Evolutionary conservation across 305 asterid genomes (phyloP), one percentile per base, ranked within the genome.

Genomic region (Fraxinus paxiana): DNA sequence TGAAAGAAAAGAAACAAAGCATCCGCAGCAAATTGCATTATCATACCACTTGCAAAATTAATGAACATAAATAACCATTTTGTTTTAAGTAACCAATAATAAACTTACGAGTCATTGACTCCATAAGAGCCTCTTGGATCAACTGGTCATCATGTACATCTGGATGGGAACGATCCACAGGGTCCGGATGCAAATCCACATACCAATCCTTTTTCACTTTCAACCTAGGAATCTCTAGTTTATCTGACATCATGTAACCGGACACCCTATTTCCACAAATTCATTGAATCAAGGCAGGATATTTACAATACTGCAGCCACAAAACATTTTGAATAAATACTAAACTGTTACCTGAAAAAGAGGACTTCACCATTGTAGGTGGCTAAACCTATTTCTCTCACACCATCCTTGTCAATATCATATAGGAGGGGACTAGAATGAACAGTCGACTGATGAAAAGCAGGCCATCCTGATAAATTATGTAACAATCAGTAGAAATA

Each of bases 321-420:
- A 56, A 54, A 73, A 38, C 59, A 76, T 26, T 77, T 73, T 82
- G 70, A 46, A 74, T 41, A 77, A 79, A 67, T 6, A 59, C 73
- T 33, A n/a, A n/a, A 75, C 37, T 73, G 78, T 83, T 85, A 96
- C 99, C 99, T 94, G 93, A 94, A 96, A 90, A 96, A 96, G 81
- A 91, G 97, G 80, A 96, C 97, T 90, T 94, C 97, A 18, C 98
- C 98, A 77, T 96, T 94, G 86, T 96, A 96, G 84, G 98, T 94
- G 85, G 98, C 97, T 83, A 96, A 87, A 73, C 90, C 97, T 85
- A 96, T 92, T 90, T 96, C 99, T 89, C 97, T 88, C 81, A 92
- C 95, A 37, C 98, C 99, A 84, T 96, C 99, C 90, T 94, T 94
- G 91, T 96, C 99, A 85, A 96, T 94, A 81, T 96, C 99, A 77